phyloP scores from a whole-genome alignment of 441 rosid genomes.

The Populus hybrid region DNA sequence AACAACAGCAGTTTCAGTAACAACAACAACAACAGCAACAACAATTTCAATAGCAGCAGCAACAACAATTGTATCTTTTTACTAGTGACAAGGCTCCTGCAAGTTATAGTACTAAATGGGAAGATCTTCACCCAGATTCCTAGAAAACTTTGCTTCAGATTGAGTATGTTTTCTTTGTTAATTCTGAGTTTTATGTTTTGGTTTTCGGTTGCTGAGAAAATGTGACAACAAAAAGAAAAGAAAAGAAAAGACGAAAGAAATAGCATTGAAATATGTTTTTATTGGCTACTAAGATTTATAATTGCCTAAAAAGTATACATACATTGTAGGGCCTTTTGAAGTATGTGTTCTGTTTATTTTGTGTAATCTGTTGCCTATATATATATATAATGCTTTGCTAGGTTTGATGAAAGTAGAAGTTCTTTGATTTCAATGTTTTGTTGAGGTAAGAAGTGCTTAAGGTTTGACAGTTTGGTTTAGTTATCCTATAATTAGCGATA shows the following conservation, averaged over 20 bases:
- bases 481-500: not conserved
- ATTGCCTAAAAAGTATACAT: not conserved
- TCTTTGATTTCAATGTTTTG: not conserved
- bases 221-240: not conserved
- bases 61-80: too few relatives aligned
- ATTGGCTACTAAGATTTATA: not conserved
- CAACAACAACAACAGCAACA: too few relatives aligned
- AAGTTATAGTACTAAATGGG: too few relatives aligned
- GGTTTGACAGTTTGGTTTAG: not conserved
- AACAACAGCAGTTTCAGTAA: too few relatives aligned
- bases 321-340: not conserved
- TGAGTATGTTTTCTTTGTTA: conserved; percentile 20
- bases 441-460: not conserved
- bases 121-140: too few relatives aligned
- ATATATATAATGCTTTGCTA: not conserved
- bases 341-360: not conserved
- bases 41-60: too few relatives aligned
- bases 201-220: conserved; percentile 9
- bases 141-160: too few relatives aligned
- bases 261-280: not conserved
- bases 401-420: not conserved
- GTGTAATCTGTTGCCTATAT: not conserved
- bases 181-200: not conserved
- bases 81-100: too few relatives aligned
- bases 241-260: not conserved